Evolutionary conservation across 2,329 filamentous ascomycete species (phyloP).

Genomic region (Ophiostoma fasciatum): DNA sequence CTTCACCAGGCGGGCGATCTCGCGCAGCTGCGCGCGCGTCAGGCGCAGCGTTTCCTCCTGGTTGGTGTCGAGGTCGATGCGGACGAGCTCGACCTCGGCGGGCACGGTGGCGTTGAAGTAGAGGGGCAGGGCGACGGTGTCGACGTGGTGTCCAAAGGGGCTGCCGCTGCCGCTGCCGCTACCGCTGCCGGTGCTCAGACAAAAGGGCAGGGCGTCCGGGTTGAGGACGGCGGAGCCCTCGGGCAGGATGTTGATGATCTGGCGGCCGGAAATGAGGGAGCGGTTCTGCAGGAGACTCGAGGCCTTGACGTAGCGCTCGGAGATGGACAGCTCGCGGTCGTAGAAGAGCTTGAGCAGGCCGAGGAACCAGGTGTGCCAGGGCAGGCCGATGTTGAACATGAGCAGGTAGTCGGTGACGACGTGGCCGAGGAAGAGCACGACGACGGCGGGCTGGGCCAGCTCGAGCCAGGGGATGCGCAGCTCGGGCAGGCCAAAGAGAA

Average conservation of each 20-base stretch:
- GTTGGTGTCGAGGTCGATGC: conserved; percentile 65
- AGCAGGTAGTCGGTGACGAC: conserved; percentile 64
- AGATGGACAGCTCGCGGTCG: conserved; percentile 83
- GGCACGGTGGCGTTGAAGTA: conserved; percentile 89
- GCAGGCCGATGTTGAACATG: conserved; percentile 78
- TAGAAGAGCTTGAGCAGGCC: conserved; percentile 69
- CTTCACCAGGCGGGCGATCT: conserved; percentile 53
- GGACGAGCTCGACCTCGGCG: conserved; percentile 74
- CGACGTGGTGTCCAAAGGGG: conserved; percentile 34
- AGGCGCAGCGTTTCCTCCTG: conserved; percentile 69
- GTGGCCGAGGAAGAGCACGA: conserved; percentile 57
- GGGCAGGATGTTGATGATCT: conserved; percentile 94
- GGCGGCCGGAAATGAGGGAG: conserved; percentile 85
- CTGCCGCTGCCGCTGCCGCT: conserved; percentile 31
- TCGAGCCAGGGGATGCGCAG: conserved; percentile 94
- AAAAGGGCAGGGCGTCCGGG: conserved; percentile 66
- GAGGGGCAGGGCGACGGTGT: conserved; percentile 48
- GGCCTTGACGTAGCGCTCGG: conserved; percentile 83
- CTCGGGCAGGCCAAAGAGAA: conserved; percentile 74
- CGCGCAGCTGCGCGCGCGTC: conserved; percentile 56
- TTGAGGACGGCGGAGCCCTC: conserved; percentile 90
- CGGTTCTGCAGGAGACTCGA: conserved; percentile 79
- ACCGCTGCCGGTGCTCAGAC: conserved; percentile 52
- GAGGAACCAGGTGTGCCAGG: conserved; percentile 57
- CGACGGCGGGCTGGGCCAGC: conserved; percentile 62